phyloP scores from a whole-genome alignment of 1,284 basidiomycete genomes.

The Ustilago esculenta region DNA sequence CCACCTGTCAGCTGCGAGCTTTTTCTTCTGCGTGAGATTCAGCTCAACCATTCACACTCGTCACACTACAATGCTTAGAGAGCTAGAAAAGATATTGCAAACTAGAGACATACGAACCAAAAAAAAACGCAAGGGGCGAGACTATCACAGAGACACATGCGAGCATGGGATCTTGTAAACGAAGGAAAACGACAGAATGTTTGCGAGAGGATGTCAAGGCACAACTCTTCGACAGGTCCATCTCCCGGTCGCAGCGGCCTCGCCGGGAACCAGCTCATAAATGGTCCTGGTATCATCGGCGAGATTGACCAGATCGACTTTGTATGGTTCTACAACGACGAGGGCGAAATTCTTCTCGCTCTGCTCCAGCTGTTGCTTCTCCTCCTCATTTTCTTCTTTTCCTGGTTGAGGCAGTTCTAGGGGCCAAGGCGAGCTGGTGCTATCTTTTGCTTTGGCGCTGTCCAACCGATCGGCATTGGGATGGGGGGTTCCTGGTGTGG shows the following conservation, averaged over 20 bases:
- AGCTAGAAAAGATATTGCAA: too few species aligned
- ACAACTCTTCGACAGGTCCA: constrained; percentile 63
- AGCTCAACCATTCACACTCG: too few species aligned
- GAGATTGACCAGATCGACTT: constrained; percentile 65
- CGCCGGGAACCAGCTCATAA: constrained; percentile 46
- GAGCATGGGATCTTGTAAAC: too few species aligned
- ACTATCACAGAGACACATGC: background rate
- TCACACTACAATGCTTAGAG: too few species aligned
- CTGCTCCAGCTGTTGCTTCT: constrained; percentile 54
- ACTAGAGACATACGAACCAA: constrained; percentile 8
- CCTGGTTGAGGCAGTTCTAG: constrained; percentile 57
- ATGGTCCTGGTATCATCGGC: constrained; percentile 58
- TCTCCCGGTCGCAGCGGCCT: constrained; percentile 25
- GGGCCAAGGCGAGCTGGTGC: constrained; percentile 53
- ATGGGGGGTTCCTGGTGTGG: constrained; percentile 63
- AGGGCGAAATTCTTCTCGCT: constrained; percentile 63
- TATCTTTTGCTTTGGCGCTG: constrained; percentile 32
- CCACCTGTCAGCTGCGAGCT: too few species aligned
- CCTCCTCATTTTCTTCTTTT: constrained; percentile 60
- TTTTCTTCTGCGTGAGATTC: too few species aligned
- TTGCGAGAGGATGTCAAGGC: constrained; percentile 50
- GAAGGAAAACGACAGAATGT: too few species aligned
- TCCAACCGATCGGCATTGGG: constrained; percentile 31
- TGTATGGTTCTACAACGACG: constrained; percentile 63
- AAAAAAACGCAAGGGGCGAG: background rate